Evolutionary conservation across 805 yeast species (phyloP), one percentile per base, ranked within the genome.

Genomic region (Myxozyma monticola): DNA sequence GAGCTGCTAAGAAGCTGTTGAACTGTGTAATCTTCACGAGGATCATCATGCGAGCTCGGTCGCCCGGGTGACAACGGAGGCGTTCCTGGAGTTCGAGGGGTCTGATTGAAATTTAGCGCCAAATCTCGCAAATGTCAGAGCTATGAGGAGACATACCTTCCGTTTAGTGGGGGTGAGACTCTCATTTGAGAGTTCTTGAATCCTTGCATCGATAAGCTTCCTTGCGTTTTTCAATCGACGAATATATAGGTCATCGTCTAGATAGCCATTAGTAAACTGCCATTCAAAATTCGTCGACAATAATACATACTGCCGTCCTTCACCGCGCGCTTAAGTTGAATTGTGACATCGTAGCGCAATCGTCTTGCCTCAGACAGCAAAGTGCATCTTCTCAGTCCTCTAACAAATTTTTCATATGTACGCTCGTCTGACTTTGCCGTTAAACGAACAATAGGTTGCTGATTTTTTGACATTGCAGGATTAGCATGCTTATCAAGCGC

Each of bases 401-500:
- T 67, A 33, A 75, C 40, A 34, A 76, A 71, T 44, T 65, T 69
- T 17, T 74, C 76, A 59, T 69, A 76, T 9, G 68, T 70, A 8
- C 68, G 66, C 10, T 68, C 65, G 39, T 71, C 71, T 35, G 78
- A 71, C 20, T 65, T 68, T 1, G 75, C 68, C 0, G 72, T 69
- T 22, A 78, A 58, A 41, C 66, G 67, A 18, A 64, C 56, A 53
- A 49, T 37, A 25, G 42, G 45, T 24, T 39, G 29, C 48, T 54
- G 55, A n/a, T 20, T 34, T 28, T 53, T 52, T 18, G 47, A 24
- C 5, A 24, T 40, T 9, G 43, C 31, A 3, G 46, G 35, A 58
- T 37, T 42, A 39, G 57, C 44, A 60, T 88, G 93, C 54, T 79
- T 76, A 54, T 83, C 84, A 30, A 89, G 69, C 0, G 87, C 85